Conservation (phyloP, 192 early-diverging fungal species). For the Dissophora globulifera region DNA sequence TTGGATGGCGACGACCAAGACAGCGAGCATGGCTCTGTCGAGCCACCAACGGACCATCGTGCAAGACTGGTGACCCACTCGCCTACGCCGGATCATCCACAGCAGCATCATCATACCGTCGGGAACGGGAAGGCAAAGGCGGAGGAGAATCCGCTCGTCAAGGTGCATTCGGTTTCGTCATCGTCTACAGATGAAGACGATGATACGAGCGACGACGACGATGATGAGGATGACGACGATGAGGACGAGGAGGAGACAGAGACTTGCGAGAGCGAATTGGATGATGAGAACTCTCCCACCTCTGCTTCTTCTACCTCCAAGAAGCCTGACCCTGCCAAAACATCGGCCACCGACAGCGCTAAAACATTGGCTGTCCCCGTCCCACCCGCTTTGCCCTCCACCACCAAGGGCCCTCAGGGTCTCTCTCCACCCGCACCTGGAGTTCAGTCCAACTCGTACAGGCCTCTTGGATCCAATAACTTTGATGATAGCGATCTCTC, state of each 20-base stretch:
- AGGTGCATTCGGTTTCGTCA: neutral
- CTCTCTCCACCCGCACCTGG: slow-evolving; percentile 11
- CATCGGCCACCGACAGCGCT: neutral
- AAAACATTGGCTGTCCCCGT: too few relatives aligned
- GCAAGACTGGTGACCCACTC: slow-evolving; percentile 31
- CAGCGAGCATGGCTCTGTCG: neutral
- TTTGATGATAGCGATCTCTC: slow-evolving; percentile 9
- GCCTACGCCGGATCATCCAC: slow-evolving; percentile 11
- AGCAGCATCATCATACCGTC: too few relatives aligned
- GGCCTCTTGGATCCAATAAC: too few relatives aligned
- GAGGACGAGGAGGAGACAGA: neutral
- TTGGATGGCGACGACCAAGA: neutral
- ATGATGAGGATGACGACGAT: neutral
- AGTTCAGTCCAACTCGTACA: slow-evolving; percentile 23
- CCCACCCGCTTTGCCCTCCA: too few relatives aligned
- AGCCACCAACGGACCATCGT: slow-evolving; percentile 8
- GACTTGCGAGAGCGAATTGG: neutral
- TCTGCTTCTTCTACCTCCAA: too few relatives aligned
- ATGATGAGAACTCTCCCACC: neutral
- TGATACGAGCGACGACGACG: neutral
- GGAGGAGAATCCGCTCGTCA: too few relatives aligned
- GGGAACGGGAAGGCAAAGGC: too few relatives aligned
- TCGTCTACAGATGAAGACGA: neutral
- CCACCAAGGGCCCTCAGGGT: too few relatives aligned
- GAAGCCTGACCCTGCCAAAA: too few relatives aligned